phyloP scores from a whole-genome alignment of 129 eudicot genomes.

The Flaveria ramosissima region DNA sequence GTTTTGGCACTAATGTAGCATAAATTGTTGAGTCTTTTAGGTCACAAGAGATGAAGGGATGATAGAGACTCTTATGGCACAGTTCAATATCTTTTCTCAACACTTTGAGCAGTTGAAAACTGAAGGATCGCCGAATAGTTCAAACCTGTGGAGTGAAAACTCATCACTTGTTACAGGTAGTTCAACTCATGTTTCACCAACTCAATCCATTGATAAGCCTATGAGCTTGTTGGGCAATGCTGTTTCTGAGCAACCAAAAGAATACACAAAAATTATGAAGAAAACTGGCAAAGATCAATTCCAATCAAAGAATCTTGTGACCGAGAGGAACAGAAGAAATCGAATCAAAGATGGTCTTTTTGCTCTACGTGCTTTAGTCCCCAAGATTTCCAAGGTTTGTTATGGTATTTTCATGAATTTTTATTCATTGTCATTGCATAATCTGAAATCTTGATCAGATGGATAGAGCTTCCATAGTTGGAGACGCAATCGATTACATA shows the following conservation, averaged over 20 bases:
- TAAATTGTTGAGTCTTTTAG: slow-evolving; percentile 37
- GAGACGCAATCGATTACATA: slow-evolving; percentile 81
- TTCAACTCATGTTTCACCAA: slow-evolving; percentile 42
- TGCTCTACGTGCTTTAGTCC: slow-evolving; percentile 77
- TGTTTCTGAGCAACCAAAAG: slow-evolving; percentile 19
- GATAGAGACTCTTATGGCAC: slow-evolving; percentile 50
- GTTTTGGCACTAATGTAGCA: not conserved
- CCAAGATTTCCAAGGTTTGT: slow-evolving; percentile 81
- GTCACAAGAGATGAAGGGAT: slow-evolving; percentile 56
- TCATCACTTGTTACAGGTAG: slow-evolving; percentile 33
- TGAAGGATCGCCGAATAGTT: slow-evolving; percentile 59
- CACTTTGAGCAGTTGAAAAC: slow-evolving; percentile 28
- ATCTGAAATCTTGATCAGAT: slow-evolving; percentile 45
- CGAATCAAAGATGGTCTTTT: slow-evolving; percentile 69
- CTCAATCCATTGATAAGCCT: slow-evolving; percentile 41
- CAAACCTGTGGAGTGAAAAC: slow-evolving; percentile 45
- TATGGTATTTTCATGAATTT: not conserved
- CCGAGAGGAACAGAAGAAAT: slow-evolving; percentile 70
- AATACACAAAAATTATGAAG: slow-evolving; percentile 26
- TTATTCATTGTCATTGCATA: not conserved
- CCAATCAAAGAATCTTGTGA: slow-evolving; percentile 70
- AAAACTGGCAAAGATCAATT: slow-evolving; percentile 38
- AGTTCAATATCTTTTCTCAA: slow-evolving; percentile 28
- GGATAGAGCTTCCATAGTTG: slow-evolving; percentile 73
- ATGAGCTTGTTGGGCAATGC: slow-evolving; percentile 4